phyloP scores from a whole-genome alignment of 192 early-diverging fungal genomes.

The Dispira parvispora region DNA sequence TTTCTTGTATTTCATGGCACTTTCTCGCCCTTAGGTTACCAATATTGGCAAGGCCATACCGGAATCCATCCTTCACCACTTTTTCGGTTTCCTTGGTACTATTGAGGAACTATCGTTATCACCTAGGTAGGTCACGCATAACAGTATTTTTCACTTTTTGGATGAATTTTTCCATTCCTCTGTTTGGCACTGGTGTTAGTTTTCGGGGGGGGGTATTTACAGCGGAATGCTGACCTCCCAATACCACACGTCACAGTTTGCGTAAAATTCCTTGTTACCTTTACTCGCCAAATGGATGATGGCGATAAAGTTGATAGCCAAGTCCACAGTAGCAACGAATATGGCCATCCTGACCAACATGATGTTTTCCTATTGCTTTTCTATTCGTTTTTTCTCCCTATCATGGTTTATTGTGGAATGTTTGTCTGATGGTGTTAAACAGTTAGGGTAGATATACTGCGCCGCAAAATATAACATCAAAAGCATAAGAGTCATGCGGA shows the following conservation, averaged over 20 bases:
- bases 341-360: no score
- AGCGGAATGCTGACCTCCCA: not conserved
- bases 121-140: conserved; percentile 18
- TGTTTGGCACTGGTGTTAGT: not conserved
- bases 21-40: conserved; percentile 26
- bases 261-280: conserved; percentile 12
- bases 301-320: no score
- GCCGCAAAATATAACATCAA: no score
- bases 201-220: not conserved
- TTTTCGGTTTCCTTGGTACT: conserved; percentile 43
- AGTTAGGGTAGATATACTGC: no score
- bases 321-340: no score
- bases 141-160: not conserved
- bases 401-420: no score
- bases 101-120: conserved; percentile 25
- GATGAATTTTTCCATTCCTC: conserved; percentile 11
- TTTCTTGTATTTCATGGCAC: not conserved
- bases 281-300: not conserved
- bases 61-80: conserved; percentile 27
- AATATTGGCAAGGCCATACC: conserved; percentile 45
- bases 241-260: not conserved
- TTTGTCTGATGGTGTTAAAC: no score
- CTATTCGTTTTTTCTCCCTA: no score
- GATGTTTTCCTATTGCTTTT: no score
- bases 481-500: no score